A percentile compares a stretch with the other conserved stretches of the same genome.
Conservation (phyloP, 768 basidiomycete genomes). For the Pleurotus salmoneostramineus region DNA sequence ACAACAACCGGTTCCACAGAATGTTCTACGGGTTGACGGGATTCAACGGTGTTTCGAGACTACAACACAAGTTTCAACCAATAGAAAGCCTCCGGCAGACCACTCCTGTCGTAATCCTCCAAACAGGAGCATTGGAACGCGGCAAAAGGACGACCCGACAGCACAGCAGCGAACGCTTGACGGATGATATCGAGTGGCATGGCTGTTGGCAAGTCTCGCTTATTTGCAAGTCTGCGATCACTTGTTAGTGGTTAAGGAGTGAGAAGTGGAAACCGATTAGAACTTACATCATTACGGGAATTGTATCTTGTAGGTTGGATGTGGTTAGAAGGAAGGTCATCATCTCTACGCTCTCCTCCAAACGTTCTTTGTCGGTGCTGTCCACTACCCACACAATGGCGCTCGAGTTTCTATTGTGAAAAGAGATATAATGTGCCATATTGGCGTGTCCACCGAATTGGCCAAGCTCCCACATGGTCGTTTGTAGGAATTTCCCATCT, state of each 20-base stretch:
- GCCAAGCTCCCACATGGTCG: slow-evolving; percentile 64
- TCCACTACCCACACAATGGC: slow-evolving; percentile 69
- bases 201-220: slow-evolving; percentile 54
- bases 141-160: slow-evolving; percentile 24
- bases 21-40: neutral
- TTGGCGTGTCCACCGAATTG: slow-evolving; percentile 44
- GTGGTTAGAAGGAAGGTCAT: slow-evolving; percentile 33
- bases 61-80: slow-evolving; percentile 32
- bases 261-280: neutral
- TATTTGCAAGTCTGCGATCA: slow-evolving; percentile 46
- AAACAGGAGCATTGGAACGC: slow-evolving; percentile 23
- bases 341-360: slow-evolving; percentile 48
- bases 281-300: slow-evolving; percentile 30
- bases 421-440: slow-evolving; percentile 26
- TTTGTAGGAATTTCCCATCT: slow-evolving; percentile 31
- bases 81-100: slow-evolving; percentile 34
- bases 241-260: neutral
- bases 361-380: slow-evolving; percentile 42
- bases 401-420: slow-evolving; percentile 30
- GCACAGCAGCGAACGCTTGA: slow-evolving; percentile 20
- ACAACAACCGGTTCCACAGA: neutral
- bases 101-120: slow-evolving; percentile 16
- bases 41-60: slow-evolving; percentile 12
- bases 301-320: slow-evolving; percentile 5
- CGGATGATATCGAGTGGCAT: slow-evolving; percentile 46